Evolutionary conservation across 140 eudicot species (phyloP).

Genomic region (Ambrosia hybrid): DNA sequence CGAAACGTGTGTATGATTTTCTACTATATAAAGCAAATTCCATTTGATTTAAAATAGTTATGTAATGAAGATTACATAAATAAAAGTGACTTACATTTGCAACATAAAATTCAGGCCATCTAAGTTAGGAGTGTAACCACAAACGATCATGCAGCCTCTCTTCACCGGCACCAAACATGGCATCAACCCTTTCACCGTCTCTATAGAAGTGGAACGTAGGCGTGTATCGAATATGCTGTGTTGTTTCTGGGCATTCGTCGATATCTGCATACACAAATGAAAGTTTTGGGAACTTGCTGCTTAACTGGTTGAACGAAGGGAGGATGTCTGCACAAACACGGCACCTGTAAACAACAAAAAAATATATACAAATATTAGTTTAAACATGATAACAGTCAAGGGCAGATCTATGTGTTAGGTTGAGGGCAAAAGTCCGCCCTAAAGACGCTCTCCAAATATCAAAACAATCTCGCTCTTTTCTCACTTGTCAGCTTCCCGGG

Average conservation of each 20-base stretch:
- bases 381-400: not conserved
- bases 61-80: slow-evolving; percentile 1
- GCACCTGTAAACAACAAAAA: slow-evolving; percentile 50
- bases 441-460: not conserved
- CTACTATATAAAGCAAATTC: slow-evolving; percentile 11
- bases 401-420: slow-evolving; percentile 1
- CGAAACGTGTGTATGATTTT: slow-evolving; percentile 9
- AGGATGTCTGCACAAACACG: slow-evolving; percentile 78
- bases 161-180: slow-evolving; percentile 93
- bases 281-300: slow-evolving; percentile 74
- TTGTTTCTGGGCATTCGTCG: slow-evolving; percentile 89
- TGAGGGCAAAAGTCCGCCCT: not conserved
- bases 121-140: slow-evolving; percentile 76
- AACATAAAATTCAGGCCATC: not conserved
- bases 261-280: slow-evolving; percentile 79
- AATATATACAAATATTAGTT: not conserved
- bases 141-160: slow-evolving; percentile 86
- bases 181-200: slow-evolving; percentile 92
- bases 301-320: slow-evolving; percentile 60
- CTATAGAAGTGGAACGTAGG: slow-evolving; percentile 92
- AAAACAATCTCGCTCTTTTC: not conserved
- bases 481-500: not conserved
- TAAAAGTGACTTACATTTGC: not conserved
- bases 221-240: slow-evolving; percentile 82
- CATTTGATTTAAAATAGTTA: not conserved